Evolutionary conservation across 805 yeast species (phyloP).

Genomic region (Kodamaea kakaduensis): DNA sequence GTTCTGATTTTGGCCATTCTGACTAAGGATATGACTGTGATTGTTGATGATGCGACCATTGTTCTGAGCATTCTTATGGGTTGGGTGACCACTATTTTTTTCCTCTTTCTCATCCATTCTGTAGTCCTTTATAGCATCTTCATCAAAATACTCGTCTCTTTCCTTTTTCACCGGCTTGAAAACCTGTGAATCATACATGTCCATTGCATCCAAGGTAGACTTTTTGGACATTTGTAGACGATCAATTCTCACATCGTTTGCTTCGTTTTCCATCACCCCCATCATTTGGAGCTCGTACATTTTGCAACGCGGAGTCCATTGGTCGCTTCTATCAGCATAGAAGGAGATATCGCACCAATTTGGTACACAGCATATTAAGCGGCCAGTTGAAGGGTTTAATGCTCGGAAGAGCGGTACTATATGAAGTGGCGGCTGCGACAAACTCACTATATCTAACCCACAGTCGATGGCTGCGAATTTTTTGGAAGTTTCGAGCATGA

Average conservation of each 20-base stretch:
- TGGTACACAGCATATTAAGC: slow-evolving; percentile 74
- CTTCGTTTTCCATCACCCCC: slow-evolving; percentile 94
- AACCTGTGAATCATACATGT: slow-evolving; percentile 57
- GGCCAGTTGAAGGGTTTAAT: slow-evolving; percentile 38
- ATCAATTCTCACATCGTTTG: slow-evolving; percentile 63
- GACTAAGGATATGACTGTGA: no score
- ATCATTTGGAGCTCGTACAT: slow-evolving; percentile 96
- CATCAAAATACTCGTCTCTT: slow-evolving; percentile 8
- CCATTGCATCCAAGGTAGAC: slow-evolving; percentile 59
- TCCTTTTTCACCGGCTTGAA: slow-evolving; percentile 35
- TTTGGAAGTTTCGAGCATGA: slow-evolving; percentile 69
- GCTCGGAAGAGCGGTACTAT: slow-evolving; percentile 85
- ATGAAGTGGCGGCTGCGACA: slow-evolving; percentile 89
- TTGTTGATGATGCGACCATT: no score
- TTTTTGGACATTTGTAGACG: slow-evolving; percentile 41
- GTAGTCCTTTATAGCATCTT: slow-evolving; percentile 9
- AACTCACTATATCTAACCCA: slow-evolving; percentile 83
- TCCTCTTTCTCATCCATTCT: not conserved
- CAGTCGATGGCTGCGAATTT: slow-evolving; percentile 74
- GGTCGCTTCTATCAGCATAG: slow-evolving; percentile 59
- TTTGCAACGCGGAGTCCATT: slow-evolving; percentile 91
- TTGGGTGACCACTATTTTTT: slow-evolving; percentile 14
- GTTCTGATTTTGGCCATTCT: no score
- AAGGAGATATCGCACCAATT: slow-evolving; percentile 94
- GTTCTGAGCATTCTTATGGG: slow-evolving; percentile 15